These are phyloP conservation scores for Mortierella sp. DNA, from an alignment of 371 early-diverging fungal species.

Conservation along the genomic window DNA sequence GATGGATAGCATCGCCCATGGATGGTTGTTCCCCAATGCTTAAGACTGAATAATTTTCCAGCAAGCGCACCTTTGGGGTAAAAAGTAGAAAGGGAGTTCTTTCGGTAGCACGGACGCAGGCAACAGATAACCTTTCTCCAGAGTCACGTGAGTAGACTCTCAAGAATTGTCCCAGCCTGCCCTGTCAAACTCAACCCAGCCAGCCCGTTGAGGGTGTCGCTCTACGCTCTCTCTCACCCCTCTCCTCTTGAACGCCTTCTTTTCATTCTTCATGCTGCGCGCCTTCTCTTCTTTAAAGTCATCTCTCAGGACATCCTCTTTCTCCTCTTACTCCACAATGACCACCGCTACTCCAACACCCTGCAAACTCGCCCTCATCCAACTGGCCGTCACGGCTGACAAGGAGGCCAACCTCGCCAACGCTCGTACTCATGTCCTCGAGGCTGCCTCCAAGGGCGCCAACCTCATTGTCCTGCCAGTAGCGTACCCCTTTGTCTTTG, in stretches of 20 bases:
- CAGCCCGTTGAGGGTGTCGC: not conserved
- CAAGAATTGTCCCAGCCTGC: not conserved
- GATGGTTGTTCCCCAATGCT: not conserved
- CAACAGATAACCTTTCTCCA: not conserved
- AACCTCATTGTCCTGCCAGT: conserved; percentile 93
- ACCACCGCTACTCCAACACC: conserved; percentile 59
- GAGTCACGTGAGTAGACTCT: not conserved
- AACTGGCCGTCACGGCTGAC: conserved; percentile 80
- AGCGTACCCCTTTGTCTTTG: not conserved
- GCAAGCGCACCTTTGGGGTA: conserved; percentile 29
- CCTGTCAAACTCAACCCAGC: no score
- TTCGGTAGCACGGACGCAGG: not conserved
- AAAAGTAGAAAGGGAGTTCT: conserved; percentile 24
- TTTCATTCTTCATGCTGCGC: conserved; percentile 33
- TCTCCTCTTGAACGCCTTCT: not conserved
- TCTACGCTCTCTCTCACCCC: no score
- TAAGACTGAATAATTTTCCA: conserved; percentile 13
- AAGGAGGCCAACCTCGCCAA: conserved; percentile 85
- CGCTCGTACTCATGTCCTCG: conserved; percentile 83
- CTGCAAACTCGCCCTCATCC: conserved; percentile 83
- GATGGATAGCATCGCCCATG: conserved; percentile 37
- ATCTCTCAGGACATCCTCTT: conserved; percentile 9
- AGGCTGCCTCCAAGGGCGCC: conserved; percentile 87
- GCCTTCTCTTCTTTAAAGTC: conserved; percentile 27
- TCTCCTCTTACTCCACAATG: conserved; percentile 26